Percentiles rank a stretch among this genome's conserved stretches.
phyloP scores from a whole-genome alignment of 2,329 filamentous ascomycete genomes.

The Tolypocladium amazonense region DNA sequence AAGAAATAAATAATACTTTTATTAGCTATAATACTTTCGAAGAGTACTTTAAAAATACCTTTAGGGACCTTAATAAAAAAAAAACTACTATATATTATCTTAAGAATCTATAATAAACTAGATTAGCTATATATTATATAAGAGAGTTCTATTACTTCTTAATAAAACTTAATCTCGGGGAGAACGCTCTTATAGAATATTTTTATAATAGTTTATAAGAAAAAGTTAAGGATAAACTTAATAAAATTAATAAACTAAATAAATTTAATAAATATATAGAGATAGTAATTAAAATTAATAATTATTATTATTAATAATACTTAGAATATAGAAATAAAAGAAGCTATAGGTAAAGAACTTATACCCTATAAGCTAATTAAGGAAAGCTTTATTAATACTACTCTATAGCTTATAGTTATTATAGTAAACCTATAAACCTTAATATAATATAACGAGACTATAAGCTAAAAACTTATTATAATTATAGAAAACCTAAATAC shows the following conservation, averaged over 20 bases:
- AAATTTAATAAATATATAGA: no score
- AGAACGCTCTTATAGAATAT: neutral
- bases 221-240: neutral
- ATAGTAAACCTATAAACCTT: no score
- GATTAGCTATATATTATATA: neutral
- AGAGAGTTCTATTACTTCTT: neutral
- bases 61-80: neutral
- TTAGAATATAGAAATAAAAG: neutral
- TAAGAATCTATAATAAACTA: neutral
- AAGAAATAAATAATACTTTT: neutral
- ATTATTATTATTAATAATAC: neutral
- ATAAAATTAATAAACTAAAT: neutral
- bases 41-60: neutral
- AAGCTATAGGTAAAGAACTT: neutral
- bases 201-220: neutral
- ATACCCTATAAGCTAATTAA: neutral
- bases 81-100: neutral
- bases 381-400: neutral
- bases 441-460: no score
- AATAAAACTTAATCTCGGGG: neutral
- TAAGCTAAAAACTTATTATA: no score
- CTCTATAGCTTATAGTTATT: neutral
- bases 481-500: no score
- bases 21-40: neutral
- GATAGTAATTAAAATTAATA: neutral